These are phyloP conservation scores for Neurospora sp. DNA, from an alignment of 2,329 filamentous ascomycete species.

Conservation along the genomic window DNA sequence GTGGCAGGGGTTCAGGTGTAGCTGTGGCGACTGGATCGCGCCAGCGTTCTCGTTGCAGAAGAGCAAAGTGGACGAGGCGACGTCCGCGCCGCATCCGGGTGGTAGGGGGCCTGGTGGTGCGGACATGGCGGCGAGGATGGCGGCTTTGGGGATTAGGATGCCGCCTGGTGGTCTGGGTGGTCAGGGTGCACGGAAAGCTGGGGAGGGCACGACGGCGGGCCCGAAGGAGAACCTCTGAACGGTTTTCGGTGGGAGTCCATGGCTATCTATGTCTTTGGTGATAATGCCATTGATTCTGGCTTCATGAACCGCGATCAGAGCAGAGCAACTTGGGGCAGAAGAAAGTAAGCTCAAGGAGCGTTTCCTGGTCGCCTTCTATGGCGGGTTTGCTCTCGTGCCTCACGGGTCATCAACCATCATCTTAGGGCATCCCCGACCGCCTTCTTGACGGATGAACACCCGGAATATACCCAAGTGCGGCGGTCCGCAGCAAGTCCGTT, in stretches of 20 bases:
- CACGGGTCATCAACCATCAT: neutral
- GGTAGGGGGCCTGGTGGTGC: slow-evolving; percentile 3
- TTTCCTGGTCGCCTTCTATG: too few relatives aligned
- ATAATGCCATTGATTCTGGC: neutral
- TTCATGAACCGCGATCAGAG: neutral
- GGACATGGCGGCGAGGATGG: slow-evolving; percentile 16
- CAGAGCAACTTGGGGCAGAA: neutral
- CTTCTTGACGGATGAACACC: too few relatives aligned
- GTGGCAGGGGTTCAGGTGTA: slow-evolving; percentile 93
- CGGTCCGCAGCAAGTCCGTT: neutral
- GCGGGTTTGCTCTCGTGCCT: neutral
- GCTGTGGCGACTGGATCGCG: slow-evolving; percentile 81
- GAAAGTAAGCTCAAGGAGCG: neutral
- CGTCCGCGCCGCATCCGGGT: neutral
- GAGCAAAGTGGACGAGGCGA: slow-evolving; percentile 67
- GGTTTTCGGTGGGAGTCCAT: too few relatives aligned
- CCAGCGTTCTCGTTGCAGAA: slow-evolving; percentile 82
- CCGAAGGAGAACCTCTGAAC: neutral
- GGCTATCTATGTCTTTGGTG: neutral
- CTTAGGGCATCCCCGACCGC: neutral
- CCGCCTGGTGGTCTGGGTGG: slow-evolving; percentile 32
- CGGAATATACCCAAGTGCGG: neutral
- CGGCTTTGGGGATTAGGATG: slow-evolving; percentile 41
- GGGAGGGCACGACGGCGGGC: neutral
- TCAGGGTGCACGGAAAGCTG: neutral